Percentiles rank a stretch among this genome's conserved stretches.
Evolutionary conservation across 352 stramenopile species (phyloP).

Genomic region (Globisporangium viniferum): DNA sequence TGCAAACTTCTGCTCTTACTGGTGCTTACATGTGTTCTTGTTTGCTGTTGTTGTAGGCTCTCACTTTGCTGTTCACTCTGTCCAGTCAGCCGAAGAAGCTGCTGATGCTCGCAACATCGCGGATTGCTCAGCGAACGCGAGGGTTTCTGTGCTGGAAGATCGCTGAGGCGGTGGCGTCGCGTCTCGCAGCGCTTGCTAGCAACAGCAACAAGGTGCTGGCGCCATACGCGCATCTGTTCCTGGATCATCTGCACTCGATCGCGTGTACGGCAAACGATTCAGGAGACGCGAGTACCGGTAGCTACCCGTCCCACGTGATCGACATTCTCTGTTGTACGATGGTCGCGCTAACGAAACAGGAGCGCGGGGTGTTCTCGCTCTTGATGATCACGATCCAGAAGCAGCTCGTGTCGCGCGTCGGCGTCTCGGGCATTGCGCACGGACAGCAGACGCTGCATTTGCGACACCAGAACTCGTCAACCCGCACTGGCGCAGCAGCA

Average conservation of each 20-base stretch:
- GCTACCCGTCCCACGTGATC: slow-evolving; percentile 61
- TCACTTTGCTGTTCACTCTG: slow-evolving; percentile 66
- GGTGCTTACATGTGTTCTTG: not conserved
- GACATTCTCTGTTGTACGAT: slow-evolving; percentile 70
- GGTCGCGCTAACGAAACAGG: slow-evolving; percentile 57
- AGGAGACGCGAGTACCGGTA: slow-evolving; percentile 14
- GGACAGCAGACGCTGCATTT: slow-evolving; percentile 24
- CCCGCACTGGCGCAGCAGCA: slow-evolving; percentile 12
- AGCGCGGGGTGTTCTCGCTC: slow-evolving; percentile 65
- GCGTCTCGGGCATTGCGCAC: slow-evolving; percentile 12
- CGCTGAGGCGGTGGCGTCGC: slow-evolving; percentile 44
- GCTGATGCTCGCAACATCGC: slow-evolving; percentile 36
- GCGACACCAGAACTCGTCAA: slow-evolving; percentile 15
- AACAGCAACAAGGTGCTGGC: slow-evolving; percentile 36
- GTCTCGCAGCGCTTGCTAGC: slow-evolving; percentile 41
- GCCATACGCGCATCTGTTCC: slow-evolving; percentile 68
- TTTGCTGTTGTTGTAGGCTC: slow-evolving; percentile 29
- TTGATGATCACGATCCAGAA: slow-evolving; percentile 88
- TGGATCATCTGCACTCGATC: slow-evolving; percentile 76
- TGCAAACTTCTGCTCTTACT: not conserved
- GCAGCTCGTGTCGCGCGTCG: slow-evolving; percentile 52
- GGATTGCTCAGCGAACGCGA: slow-evolving; percentile 29
- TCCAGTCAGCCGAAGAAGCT: slow-evolving; percentile 65
- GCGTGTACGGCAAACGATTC: slow-evolving; percentile 34
- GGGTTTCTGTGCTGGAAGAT: slow-evolving; percentile 61